Evolutionary conservation across 106 monocot genomes (phyloP).

Genomic region (Apostasia ramifera): DNA sequence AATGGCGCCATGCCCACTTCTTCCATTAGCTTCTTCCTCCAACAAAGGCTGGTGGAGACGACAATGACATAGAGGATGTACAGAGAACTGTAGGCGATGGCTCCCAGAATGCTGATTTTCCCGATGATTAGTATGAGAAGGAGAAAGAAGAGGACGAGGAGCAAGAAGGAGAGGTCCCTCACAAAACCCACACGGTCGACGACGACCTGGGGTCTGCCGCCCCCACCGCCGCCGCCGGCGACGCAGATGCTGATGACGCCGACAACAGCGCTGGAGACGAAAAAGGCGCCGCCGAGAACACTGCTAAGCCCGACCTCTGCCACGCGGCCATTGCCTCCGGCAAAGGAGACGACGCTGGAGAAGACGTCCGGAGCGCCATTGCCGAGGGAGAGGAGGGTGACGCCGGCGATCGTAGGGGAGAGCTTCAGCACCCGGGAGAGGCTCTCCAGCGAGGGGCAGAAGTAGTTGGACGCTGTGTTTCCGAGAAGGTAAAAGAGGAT

Average conservation of each 20-base stretch:
- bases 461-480: conserved; percentile 68
- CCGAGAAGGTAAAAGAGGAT: conserved; percentile 67
- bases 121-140: conserved; percentile 32
- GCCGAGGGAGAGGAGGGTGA: conserved; percentile 66
- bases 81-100: conserved; percentile 36
- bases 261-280: conserved; percentile 41
- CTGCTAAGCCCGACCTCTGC: conserved; percentile 38
- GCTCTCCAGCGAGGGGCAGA: conserved; percentile 55
- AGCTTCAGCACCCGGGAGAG: conserved; percentile 36
- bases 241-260: conserved; percentile 25
- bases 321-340: background rate
- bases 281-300: conserved; percentile 50
- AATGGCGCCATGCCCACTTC: conserved; percentile 22
- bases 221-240: background rate
- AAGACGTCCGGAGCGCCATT: conserved; percentile 61
- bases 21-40: conserved; percentile 8
- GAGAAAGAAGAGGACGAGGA: conserved; percentile 29
- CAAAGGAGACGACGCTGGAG: conserved; percentile 31
- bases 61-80: conserved; percentile 48
- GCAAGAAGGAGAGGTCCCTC: conserved; percentile 47
- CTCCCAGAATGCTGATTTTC: conserved; percentile 30
- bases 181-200: conserved; percentile 33
- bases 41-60: conserved; percentile 39
- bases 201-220: background rate
- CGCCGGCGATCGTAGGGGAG: conserved; percentile 67